Evolutionary conservation across 164 flowering plant species (phyloP), one percentile per base, ranked within the genome.

Genomic region (Aristolochia fimbriata): DNA sequence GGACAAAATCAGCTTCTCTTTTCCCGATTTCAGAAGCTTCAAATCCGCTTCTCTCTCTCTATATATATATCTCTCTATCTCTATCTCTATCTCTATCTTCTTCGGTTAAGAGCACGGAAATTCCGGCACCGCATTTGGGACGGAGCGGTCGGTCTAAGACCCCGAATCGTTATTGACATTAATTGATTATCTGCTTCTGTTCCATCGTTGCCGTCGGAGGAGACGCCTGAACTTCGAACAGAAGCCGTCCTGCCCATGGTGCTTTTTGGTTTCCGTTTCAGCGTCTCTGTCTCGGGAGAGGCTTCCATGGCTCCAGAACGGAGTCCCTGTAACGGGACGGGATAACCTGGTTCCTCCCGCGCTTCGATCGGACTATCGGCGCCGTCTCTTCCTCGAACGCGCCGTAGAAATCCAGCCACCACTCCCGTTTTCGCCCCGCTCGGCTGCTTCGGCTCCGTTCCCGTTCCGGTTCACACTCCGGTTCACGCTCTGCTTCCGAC

Each of bases 251-350:
- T 6, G 43, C 11, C 43, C 43, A 31, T 10, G 43, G 8, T 37
- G 43, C 27, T 54, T 15, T 15, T 24, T 27, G 30, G 57, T 15
- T 27, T 49, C 4, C 52, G 15, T 15, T 54, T 24, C 57, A 27
- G 31, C 37, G 57, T 49, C 22, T 49, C 52, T 4, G 52, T 49
- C 65, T 68, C 0, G 68, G 20, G 41, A 51, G 24, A 11, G 63
- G 69, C 24, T 66, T 73, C 77, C 71, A 70, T 31, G 81, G 83
- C 57, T 78, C 85, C n/a, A 77, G 62, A 33, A 77, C 75, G 14
- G 80, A 77, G 76, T 81, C 86, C 19, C 83, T 63, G 68, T 72
- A 82, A 25, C 70, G 70, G 56, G 21, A 62, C 31, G 86, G 86
- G 47, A 79, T 63, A 6, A 74, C 80, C 62, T 76, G 83, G 57